phyloP scores from a whole-genome alignment of 176 grass and related monocot genomes.

The Calamus simplicifolius region DNA sequence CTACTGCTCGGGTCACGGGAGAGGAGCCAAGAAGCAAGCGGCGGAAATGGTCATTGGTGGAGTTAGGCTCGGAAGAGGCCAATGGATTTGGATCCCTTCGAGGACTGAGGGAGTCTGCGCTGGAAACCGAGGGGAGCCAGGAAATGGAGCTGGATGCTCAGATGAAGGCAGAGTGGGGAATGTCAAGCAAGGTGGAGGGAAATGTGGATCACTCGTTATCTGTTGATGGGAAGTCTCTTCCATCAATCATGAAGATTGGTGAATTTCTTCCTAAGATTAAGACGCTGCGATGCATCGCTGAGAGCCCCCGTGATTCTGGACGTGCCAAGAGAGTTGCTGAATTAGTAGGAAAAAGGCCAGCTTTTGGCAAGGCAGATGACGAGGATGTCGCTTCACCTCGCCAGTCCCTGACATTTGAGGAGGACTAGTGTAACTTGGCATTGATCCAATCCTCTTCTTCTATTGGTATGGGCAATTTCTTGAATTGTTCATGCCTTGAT shows the following conservation, averaged over 20 bases:
- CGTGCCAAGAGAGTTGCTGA: conserved; percentile 67
- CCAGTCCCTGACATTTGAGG: conserved; percentile 29
- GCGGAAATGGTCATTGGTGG: conserved; percentile 37
- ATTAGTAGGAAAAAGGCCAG: conserved; percentile 39
- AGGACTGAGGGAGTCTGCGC: neutral
- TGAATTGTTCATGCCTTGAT: no score
- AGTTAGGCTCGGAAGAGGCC: neutral
- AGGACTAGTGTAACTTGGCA: neutral
- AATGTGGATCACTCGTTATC: neutral
- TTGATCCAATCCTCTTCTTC: conserved; percentile 6
- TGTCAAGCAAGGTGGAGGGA: neutral
- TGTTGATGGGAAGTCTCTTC: conserved; percentile 24
- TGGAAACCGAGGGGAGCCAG: conserved; percentile 1
- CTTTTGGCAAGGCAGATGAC: conserved; percentile 29
- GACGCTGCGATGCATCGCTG: conserved; percentile 23
- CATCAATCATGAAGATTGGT: conserved; percentile 51
- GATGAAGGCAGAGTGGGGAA: neutral
- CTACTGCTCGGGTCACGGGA: conserved; percentile 11
- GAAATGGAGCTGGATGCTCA: neutral
- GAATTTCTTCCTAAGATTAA: conserved; percentile 66
- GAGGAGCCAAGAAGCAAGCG: conserved; percentile 23
- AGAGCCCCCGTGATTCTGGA: conserved; percentile 71
- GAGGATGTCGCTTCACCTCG: conserved; percentile 22
- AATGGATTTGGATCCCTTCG: neutral
- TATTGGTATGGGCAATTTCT: no score